These are phyloP conservation scores for Thymus quinquecostatus DNA, from an alignment of 257 asterid genomes.

Conservation along the genomic window DNA sequence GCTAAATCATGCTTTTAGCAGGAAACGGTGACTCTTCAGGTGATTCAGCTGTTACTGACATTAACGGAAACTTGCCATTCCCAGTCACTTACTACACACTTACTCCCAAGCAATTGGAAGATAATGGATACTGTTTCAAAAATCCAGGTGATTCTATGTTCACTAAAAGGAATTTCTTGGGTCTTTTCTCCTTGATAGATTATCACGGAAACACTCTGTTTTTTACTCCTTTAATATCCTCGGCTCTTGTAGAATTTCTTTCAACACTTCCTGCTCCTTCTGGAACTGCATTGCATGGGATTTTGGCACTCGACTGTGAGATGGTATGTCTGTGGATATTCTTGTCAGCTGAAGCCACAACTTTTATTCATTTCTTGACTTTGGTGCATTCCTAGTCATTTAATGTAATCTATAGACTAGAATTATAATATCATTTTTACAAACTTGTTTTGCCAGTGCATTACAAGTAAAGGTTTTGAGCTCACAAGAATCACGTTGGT, in stretches of 20 bases:
- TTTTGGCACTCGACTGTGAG: constrained; percentile 94
- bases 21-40: constrained; percentile 43
- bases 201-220: not conserved
- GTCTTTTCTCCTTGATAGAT: not conserved
- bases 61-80: constrained; percentile 62
- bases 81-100: constrained; percentile 82
- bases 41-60: constrained; percentile 41
- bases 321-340: constrained; percentile 61
- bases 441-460: constrained; percentile 61
- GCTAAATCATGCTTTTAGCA: constrained; percentile 36
- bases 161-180: constrained; percentile 4
- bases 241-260: constrained; percentile 64
- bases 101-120: constrained; percentile 79
- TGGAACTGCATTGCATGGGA: constrained; percentile 63
- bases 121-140: constrained; percentile 69
- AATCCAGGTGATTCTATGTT: constrained; percentile 62
- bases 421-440: constrained; percentile 12
- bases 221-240: constrained; percentile 5
- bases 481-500: constrained; percentile 87
- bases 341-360: constrained; percentile 1
- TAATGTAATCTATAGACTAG: not conserved
- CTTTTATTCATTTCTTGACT: constrained; percentile 16
- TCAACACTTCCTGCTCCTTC: constrained; percentile 78
- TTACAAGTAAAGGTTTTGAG: constrained; percentile 84
- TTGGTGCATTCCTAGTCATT: constrained; percentile 23